Base-by-base conservation (phyloP, 495 filamentous ascomycete species). In the Neurospora cerealis region DNA sequence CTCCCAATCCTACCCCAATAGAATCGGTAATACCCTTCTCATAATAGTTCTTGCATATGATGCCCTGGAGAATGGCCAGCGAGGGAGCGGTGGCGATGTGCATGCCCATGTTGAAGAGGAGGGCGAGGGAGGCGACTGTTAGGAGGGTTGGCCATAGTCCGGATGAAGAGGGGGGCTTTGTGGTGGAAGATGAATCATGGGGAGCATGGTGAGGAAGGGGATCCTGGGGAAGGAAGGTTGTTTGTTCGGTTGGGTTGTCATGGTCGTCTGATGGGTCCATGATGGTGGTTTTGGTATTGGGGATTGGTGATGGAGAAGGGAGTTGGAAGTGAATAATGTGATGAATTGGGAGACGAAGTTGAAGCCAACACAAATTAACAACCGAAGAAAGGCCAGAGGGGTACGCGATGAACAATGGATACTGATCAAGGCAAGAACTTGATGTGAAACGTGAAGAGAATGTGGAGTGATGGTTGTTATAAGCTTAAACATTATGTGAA, bases 21-120 rank as follows among this genome's bases (percentile, higher is more conserved):
- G n/a, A n/a, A 8, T 32, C 54, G 1, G 24, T 62, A 1, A 17
- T 9, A 0, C 24, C 24, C 13, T 32, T 17, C 13, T 73, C 44
- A 19, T 81, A 82, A 42, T 83, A 78, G 2, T 83, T 73, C n/a
- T 71, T 74, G 70, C 84, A 86, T 42, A 85, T 78, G 39, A 86
- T 84, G 17, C 79, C 76, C 70, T 86, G 79, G 24, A 83, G 82
- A 7, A 86, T 80, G 3, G 79, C 78, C 21, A 79, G 76, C 72
- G 83, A 78, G 0, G 84, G 80, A 0, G 85, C 83, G 8, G 74
- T 19, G 1, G 71, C 69, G 69, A 85, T 60, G 38, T 74, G 78
- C 24, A 75, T 75, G 3, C 81, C 81, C 70, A 84, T 78, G 62
- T 83, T 79, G 34, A 78, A 73, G 15, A 77, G 36, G 39, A 77